phyloP scores from a whole-genome alignment of 2,329 filamentous ascomycete genomes.

The Xylaria sp. region DNA sequence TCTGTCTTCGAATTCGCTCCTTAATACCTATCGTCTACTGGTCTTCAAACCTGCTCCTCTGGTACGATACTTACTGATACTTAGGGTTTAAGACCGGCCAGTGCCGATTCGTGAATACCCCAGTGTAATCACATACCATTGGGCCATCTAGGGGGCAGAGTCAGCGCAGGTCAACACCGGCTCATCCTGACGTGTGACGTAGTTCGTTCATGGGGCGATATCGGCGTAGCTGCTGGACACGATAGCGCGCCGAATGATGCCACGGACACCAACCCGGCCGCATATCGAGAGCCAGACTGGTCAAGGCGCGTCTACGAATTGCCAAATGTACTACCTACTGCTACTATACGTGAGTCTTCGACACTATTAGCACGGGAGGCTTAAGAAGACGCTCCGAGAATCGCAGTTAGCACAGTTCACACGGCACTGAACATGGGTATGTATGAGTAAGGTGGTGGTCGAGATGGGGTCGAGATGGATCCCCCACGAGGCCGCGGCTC shows the following conservation, averaged over 20 bases:
- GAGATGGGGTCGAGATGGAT: background rate
- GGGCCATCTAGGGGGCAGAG: background rate
- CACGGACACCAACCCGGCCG: slow-evolving; percentile 6
- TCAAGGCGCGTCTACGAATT: no score
- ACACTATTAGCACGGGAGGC: slow-evolving; percentile 9
- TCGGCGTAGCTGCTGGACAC: slow-evolving; percentile 8
- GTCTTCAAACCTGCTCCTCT: background rate
- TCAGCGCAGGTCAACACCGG: background rate
- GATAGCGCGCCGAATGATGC: slow-evolving; percentile 4
- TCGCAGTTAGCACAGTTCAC: slow-evolving; percentile 1
- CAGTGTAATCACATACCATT: background rate
- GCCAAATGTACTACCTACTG: background rate
- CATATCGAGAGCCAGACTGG: background rate
- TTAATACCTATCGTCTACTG: no score
- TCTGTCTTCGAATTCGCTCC: no score
- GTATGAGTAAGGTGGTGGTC: background rate
- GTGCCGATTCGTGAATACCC: background rate
- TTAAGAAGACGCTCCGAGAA: slow-evolving; percentile 6
- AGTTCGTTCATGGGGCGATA: slow-evolving; percentile 11
- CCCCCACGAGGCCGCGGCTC: background rate
- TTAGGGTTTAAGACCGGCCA: background rate
- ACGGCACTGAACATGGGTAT: background rate
- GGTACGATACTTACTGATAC: background rate
- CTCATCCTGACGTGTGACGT: slow-evolving; percentile 7
- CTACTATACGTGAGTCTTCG: background rate